phyloP scores from a whole-genome alignment of 768 basidiomycete species.

The Trametes coccinea region DNA sequence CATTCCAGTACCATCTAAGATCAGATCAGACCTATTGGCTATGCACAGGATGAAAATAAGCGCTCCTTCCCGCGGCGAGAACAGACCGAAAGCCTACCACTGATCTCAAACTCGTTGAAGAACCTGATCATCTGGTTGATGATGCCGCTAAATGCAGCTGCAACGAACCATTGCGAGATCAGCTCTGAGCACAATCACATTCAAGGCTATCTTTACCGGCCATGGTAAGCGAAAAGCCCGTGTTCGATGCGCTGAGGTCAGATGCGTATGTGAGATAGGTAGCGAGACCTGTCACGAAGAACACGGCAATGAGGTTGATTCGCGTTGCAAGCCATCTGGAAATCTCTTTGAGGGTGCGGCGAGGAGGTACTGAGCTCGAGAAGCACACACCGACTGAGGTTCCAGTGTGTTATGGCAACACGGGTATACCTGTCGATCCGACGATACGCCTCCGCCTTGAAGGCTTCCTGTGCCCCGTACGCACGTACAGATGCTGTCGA shows the following conservation, averaged over 20 bases:
- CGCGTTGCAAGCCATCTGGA: slow-evolving; percentile 45
- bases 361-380: too few species aligned
- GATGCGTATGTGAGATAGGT: slow-evolving; percentile 51
- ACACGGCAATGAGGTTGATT: slow-evolving; percentile 60
- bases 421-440: slow-evolving; percentile 57
- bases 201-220: slow-evolving; percentile 43
- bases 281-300: slow-evolving; percentile 52
- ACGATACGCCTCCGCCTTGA: slow-evolving; percentile 44
- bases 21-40: not conserved
- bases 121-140: slow-evolving; percentile 39
- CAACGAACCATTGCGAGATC: not conserved
- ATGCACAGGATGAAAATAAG: too few species aligned
- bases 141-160: slow-evolving; percentile 27
- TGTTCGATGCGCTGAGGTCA: slow-evolving; percentile 40
- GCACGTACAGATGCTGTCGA: slow-evolving; percentile 58
- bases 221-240: slow-evolving; percentile 58
- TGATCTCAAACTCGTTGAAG: slow-evolving; percentile 47
- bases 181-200: not conserved
- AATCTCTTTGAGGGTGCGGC: too few species aligned
- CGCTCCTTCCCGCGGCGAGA: not conserved
- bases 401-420: slow-evolving; percentile 49
- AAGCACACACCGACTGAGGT: slow-evolving; percentile 27
- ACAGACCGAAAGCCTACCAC: slow-evolving; percentile 28
- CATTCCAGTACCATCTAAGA: not conserved
- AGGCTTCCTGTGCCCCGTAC: slow-evolving; percentile 56